Evolutionary conservation across 2,329 filamentous ascomycete species (phyloP).

Genomic region (Herpotrichia juniperi): DNA sequence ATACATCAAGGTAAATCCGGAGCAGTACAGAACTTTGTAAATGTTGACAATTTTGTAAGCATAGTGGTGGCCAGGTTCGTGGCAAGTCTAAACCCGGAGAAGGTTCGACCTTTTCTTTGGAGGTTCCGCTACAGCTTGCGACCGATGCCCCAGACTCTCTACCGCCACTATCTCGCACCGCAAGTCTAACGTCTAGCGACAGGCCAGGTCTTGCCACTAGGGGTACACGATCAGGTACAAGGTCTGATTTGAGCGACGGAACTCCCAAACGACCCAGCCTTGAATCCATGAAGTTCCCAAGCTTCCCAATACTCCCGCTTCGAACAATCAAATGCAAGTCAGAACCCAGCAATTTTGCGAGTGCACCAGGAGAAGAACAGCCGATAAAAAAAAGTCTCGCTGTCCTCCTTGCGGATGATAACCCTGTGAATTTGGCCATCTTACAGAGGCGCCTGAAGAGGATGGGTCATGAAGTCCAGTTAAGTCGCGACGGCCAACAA

Average conservation of each 20-base stretch:
- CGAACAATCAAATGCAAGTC: neutral
- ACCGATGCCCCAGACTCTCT: neutral
- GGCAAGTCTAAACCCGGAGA: slow-evolving; percentile 3
- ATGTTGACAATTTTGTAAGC: neutral
- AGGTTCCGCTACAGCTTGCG: slow-evolving; percentile 5
- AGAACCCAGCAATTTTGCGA: neutral
- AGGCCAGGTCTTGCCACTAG: neutral
- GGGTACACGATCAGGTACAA: neutral
- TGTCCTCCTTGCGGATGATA: slow-evolving; percentile 10
- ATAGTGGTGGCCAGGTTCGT: slow-evolving; percentile 10
- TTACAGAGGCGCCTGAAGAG: slow-evolving; percentile 8
- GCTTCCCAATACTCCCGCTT: neutral
- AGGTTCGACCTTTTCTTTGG: slow-evolving; percentile 10
- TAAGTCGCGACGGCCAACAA: slow-evolving; percentile 11
- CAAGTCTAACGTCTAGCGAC: neutral
- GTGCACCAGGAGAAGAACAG: neutral
- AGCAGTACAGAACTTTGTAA: neutral
- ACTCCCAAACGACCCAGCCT: neutral
- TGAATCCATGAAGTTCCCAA: neutral
- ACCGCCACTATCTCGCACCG: neutral
- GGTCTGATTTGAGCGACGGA: neutral
- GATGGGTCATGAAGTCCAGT: slow-evolving; percentile 7
- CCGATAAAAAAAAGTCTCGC: slow-evolving; percentile 1
- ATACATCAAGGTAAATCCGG: slow-evolving; percentile 1
- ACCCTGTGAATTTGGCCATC: slow-evolving; percentile 10